A percentile compares a stretch with the other conserved stretches of the same genome.
Conservation (phyloP, 2,329 filamentous ascomycete species). For the Teratosphaeria nubilosa region DNA sequence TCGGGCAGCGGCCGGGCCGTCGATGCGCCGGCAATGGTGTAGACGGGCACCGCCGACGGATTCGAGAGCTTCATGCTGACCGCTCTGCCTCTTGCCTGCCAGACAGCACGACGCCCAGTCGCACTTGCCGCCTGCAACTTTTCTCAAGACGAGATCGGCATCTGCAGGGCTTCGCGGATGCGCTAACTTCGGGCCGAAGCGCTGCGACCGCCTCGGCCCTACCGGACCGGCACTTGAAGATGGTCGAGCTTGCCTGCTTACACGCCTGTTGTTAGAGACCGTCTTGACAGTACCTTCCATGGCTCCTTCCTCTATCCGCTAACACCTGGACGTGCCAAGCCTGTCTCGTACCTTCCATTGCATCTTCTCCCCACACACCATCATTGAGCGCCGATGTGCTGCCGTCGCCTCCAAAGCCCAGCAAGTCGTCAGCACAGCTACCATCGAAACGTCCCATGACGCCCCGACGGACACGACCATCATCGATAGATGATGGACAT, state of each 20-base stretch:
- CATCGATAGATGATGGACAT: constrained; percentile 21
- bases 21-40: constrained; percentile 86
- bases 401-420: neutral
- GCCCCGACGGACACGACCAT: neutral
- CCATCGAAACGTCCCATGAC: constrained; percentile 17
- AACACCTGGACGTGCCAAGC: neutral
- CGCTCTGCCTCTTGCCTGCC: neutral
- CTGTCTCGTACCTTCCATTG: neutral
- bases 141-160: neutral
- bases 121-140: constrained; percentile 1
- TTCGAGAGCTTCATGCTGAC: constrained; percentile 69
- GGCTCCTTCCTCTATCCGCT: neutral
- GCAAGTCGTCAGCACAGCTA: constrained; percentile 5
- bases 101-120: neutral
- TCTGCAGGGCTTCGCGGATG: neutral
- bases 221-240: no score
- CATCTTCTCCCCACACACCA: no score
- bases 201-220: neutral
- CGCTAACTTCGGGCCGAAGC: neutral
- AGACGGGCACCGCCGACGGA: constrained; percentile 75
- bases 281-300: neutral
- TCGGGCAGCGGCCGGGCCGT: constrained; percentile 83
- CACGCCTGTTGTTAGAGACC: neutral
- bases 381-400: neutral
- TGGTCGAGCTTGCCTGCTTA: neutral